These are phyloP conservation scores for Carpinus fangiana DNA, from an alignment of 306 rosid genomes.

Conservation along the genomic window DNA sequence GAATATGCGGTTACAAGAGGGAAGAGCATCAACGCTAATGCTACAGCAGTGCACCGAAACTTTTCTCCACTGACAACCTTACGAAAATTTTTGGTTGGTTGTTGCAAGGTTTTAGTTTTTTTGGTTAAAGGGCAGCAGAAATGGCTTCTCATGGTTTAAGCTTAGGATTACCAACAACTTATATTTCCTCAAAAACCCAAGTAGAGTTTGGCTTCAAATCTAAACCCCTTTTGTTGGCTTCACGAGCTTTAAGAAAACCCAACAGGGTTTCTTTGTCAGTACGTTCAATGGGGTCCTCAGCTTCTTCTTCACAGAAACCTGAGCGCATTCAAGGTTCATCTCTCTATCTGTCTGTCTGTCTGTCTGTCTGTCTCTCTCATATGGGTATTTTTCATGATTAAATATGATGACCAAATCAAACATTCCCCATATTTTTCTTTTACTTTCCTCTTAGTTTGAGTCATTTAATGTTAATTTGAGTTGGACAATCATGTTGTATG, in stretches of 20 bases:
- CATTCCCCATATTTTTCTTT: neutral
- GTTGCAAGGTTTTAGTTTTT: neutral
- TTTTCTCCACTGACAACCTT: neutral
- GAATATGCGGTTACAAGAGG: neutral
- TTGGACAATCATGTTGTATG: neutral
- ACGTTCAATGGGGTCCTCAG: conserved; percentile 74
- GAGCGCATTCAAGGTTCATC: conserved; percentile 54
- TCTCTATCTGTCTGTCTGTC: conserved; percentile 22
- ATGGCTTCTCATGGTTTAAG: conserved; percentile 58
- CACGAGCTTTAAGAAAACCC: conserved; percentile 30
- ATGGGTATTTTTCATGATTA: neutral
- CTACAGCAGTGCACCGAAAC: neutral
- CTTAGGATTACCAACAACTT: conserved; percentile 36
- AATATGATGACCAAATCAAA: neutral
- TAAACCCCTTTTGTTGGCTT: conserved; percentile 34
- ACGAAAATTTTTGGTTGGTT: neutral
- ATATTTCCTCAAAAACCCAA: conserved; percentile 36
- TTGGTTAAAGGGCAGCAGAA: neutral
- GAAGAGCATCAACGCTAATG: neutral
- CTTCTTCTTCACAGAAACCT: conserved; percentile 71
- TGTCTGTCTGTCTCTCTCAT: neutral
- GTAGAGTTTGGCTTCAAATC: conserved; percentile 29
- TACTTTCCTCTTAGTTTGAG: neutral
- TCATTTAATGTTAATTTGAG: neutral
- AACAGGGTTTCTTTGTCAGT: conserved; percentile 44